These are phyloP conservation scores for Zizania palustris DNA, from an alignment of 202 grass and related monocot genomes.

Conservation along the genomic window DNA sequence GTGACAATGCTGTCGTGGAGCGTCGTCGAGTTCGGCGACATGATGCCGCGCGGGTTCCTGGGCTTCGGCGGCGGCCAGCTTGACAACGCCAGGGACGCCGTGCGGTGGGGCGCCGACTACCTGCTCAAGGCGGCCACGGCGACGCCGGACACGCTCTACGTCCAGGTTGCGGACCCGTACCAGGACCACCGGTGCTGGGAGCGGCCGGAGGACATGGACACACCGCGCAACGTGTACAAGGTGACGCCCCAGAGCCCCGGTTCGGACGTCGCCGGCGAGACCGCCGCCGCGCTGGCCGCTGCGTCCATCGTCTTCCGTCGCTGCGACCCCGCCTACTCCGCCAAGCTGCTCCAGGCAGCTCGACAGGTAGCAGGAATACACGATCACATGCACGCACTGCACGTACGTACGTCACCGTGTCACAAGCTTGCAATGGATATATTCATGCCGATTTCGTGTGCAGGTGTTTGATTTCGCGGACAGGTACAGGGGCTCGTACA, in stretches of 20 bases:
- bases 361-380: conserved; percentile 33
- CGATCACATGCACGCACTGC: too few species aligned
- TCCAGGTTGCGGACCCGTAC: conserved; percentile 69
- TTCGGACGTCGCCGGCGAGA: conserved; percentile 70
- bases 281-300: conserved; percentile 59
- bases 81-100: conserved; percentile 42
- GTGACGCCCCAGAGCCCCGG: conserved; percentile 61
- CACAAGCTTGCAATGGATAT: neutral
- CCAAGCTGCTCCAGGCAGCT: conserved; percentile 56
- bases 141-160: conserved; percentile 48
- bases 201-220: conserved; percentile 83
- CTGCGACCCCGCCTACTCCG: conserved; percentile 52
- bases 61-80: conserved; percentile 1
- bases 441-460: neutral
- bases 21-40: conserved; percentile 56
- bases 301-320: conserved; percentile 59
- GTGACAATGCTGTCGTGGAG: conserved; percentile 76
- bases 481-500: conserved; percentile 61
- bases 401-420: too few species aligned
- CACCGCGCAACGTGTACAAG: conserved; percentile 58
- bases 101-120: conserved; percentile 78
- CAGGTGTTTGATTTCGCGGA: conserved; percentile 78
- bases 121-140: conserved; percentile 65
- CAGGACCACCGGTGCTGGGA: conserved; percentile 85
- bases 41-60: conserved; percentile 23